phyloP scores from a whole-genome alignment of 2,329 filamentous ascomycete genomes.

The Aspergillus fischeri region DNA sequence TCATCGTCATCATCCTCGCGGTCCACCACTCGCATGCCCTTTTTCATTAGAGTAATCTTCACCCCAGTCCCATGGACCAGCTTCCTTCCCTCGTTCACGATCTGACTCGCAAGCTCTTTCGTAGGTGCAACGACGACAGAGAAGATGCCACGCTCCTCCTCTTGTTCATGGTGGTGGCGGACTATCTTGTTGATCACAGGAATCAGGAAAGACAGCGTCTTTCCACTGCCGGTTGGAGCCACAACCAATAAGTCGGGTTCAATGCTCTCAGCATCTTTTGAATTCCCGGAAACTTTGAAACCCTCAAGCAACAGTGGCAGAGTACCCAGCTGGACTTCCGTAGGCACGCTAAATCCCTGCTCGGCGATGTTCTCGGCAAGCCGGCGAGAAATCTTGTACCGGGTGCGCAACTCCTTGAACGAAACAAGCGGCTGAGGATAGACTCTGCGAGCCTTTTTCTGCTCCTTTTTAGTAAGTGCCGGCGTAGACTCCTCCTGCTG shows the following conservation, averaged over 20 bases:
- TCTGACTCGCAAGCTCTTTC: conserved; percentile 76
- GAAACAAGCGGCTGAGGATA: conserved; percentile 75
- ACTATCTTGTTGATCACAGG: conserved; percentile 76
- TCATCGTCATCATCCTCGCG: conserved; percentile 40
- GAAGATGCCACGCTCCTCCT: conserved; percentile 56
- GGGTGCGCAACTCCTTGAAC: conserved; percentile 67
- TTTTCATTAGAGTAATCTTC: conserved; percentile 76
- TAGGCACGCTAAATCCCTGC: conserved; percentile 85
- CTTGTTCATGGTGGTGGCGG: conserved; percentile 47
- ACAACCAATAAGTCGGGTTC: conserved; percentile 77
- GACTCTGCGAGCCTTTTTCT: conserved; percentile 53
- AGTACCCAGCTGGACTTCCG: conserved; percentile 86
- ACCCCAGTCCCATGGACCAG: conserved; percentile 72
- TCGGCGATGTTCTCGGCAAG: conserved; percentile 73
- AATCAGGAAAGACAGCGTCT: conserved; percentile 89
- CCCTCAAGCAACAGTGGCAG: conserved; percentile 69
- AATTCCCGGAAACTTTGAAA: conserved; percentile 38
- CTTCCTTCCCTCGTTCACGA: conserved; percentile 78
- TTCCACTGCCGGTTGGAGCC: conserved; percentile 92
- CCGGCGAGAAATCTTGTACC: conserved; percentile 69
- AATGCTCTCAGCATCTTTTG: conserved; percentile 22
- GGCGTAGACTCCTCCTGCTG: conserved; percentile 43
- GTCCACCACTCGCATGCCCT: conserved; percentile 68
- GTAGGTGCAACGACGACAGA: conserved; percentile 74
- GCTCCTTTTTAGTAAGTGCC: conserved; percentile 43